Conservation (phyloP, 495 filamentous ascomycete genomes). For the Diplogelasinospora grovesii region DNA sequence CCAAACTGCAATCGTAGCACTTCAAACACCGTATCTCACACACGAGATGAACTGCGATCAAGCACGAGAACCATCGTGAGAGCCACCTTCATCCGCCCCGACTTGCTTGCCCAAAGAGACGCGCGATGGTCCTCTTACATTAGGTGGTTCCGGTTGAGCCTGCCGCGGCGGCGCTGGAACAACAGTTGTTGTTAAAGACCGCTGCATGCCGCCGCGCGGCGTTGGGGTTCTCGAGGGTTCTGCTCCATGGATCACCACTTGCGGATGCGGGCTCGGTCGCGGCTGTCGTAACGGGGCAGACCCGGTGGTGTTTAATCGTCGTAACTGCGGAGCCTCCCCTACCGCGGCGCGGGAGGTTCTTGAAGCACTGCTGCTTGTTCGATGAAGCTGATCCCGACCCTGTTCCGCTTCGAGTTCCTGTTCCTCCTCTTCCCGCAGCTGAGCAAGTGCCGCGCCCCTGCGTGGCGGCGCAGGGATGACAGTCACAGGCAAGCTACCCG, state of each 20-base stretch:
- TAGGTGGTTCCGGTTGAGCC: neutral
- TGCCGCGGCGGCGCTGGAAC: constrained; percentile 3
- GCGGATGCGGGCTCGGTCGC: neutral
- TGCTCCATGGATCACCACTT: no score
- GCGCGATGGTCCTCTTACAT: no score
- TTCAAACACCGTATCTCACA: no score
- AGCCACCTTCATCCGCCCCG: no score
- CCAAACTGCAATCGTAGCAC: no score
- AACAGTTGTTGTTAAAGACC: no score
- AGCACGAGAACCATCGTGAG: no score
- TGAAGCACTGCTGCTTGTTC: neutral
- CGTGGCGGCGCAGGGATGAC: constrained; percentile 44
- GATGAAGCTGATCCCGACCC: neutral
- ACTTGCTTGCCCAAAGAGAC: no score
- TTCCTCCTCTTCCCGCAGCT: constrained; percentile 37
- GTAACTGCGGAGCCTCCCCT: neutral
- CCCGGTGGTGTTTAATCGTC: neutral
- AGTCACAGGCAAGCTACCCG: constrained; percentile 41
- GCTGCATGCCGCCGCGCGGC: no score
- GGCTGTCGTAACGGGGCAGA: neutral
- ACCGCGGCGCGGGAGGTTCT: neutral
- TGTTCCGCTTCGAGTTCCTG: constrained; percentile 4
- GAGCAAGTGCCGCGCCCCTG: constrained; percentile 38
- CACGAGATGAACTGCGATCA: no score
- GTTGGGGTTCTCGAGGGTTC: no score